Percentiles rank a stretch among this genome's conserved stretches.
Evolutionary conservation across 164 flowering plant species (phyloP).

Genomic region (Cinnamomum micranthum): DNA sequence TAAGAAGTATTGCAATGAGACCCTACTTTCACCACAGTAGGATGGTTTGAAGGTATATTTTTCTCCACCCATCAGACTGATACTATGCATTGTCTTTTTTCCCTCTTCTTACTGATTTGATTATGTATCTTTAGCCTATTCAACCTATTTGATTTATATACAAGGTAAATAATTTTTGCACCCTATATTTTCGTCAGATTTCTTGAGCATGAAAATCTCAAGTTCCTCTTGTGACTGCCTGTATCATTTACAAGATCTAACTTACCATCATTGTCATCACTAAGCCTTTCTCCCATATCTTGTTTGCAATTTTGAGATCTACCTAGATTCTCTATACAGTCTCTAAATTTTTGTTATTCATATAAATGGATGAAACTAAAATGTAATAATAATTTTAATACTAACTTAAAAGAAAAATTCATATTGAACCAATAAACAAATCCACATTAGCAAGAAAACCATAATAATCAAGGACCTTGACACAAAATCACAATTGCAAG

Average conservation of each 20-base stretch:
- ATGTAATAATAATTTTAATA: too few relatives aligned
- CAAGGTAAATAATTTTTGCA: not conserved
- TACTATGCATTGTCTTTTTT: not conserved
- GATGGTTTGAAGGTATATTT: not conserved
- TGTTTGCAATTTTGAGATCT: not conserved
- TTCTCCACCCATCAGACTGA: not conserved
- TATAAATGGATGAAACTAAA: not conserved
- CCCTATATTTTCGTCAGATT: not conserved
- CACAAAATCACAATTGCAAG: not conserved
- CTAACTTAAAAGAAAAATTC: not conserved
- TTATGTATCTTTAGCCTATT: not conserved
- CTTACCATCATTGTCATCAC: too few relatives aligned
- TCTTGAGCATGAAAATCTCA: not conserved
- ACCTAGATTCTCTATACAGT: not conserved
- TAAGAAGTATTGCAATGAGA: constrained; percentile 77
- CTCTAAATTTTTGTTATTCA: not conserved
- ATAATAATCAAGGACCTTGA: not conserved
- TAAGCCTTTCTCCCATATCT: too few relatives aligned
- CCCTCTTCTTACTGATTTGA: not conserved
- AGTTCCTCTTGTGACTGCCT: not conserved
- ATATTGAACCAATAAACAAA: not conserved
- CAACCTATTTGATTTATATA: not conserved
- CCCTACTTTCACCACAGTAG: constrained; percentile 31
- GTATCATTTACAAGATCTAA: not conserved
- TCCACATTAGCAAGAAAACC: not conserved